Percentiles rank a stretch among this genome's conserved stretches.
Evolutionary conservation across 1,139 yeast genomes (phyloP).

Genomic region (Saccharomyces uvarum): DNA sequence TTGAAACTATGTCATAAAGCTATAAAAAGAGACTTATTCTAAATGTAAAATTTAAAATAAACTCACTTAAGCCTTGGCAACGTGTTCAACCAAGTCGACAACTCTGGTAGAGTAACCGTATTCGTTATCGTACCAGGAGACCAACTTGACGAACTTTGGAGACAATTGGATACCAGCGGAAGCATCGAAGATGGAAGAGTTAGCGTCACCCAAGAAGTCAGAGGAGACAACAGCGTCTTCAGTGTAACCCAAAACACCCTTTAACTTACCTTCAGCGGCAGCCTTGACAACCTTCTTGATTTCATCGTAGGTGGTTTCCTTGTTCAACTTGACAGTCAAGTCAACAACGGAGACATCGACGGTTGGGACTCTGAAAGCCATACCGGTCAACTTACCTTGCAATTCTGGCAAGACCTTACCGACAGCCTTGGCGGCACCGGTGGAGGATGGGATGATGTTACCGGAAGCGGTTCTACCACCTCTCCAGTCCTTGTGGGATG

Average conservation of each 20-base stretch:
- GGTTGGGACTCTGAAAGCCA: conserved; percentile 86
- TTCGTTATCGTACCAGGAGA: conserved; percentile 87
- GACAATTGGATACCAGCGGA: conserved; percentile 75
- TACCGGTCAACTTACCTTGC: conserved; percentile 84
- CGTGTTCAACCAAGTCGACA: conserved; percentile 66
- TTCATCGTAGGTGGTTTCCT: conserved; percentile 66
- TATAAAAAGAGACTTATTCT: conserved; percentile 5
- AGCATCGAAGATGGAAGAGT: conserved; percentile 78
- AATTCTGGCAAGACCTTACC: conserved; percentile 83
- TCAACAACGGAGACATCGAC: conserved; percentile 78
- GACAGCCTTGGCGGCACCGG: conserved; percentile 91
- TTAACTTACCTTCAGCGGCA: conserved; percentile 64
- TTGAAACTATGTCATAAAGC: neutral
- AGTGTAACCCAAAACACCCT: conserved; percentile 76
- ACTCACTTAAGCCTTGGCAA: conserved; percentile 5
- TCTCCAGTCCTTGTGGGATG: conserved; percentile 93
- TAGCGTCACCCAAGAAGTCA: conserved; percentile 68
- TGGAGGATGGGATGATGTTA: conserved; percentile 82
- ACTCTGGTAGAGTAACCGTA: conserved; percentile 89
- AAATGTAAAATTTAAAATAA: conserved; percentile 1
- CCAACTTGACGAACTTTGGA: conserved; percentile 76
- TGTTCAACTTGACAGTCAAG: conserved; percentile 63
- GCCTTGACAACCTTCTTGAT: conserved; percentile 62
- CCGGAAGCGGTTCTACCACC: conserved; percentile 92
- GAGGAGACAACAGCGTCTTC: conserved; percentile 81